phyloP scores from a whole-genome alignment of 257 asterid species.

The Cynanchum wilfordii region DNA sequence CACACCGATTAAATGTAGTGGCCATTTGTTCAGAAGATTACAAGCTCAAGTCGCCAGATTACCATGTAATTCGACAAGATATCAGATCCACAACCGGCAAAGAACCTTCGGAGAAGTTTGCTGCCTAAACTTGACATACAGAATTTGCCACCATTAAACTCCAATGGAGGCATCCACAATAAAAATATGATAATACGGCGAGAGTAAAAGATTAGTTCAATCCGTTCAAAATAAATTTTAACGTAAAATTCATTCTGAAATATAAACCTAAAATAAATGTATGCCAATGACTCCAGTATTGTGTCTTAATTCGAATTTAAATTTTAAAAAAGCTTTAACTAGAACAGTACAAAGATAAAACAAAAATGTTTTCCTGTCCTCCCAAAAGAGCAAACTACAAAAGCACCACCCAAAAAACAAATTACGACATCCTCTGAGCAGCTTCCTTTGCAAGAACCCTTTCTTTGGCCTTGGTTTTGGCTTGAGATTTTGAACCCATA shows the following conservation, averaged over 20 bases:
- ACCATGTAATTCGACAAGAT: too few species aligned
- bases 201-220: too few species aligned
- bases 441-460: constrained; percentile 32
- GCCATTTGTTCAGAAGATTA: too few species aligned
- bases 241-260: not conserved
- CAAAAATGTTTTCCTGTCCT: not conserved
- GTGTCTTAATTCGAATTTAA: not conserved
- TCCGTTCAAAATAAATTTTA: not conserved
- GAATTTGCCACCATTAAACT: too few species aligned
- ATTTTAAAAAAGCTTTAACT: not conserved
- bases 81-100: too few species aligned
- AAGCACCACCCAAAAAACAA: not conserved
- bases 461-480: constrained; percentile 44
- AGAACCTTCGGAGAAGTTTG: too few species aligned
- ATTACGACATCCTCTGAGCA: constrained; percentile 6
- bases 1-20: too few species aligned
- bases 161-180: not conserved
- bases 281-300: not conserved
- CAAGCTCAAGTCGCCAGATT: too few species aligned
- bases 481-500: constrained; percentile 48
- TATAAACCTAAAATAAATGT: not conserved
- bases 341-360: not conserved
- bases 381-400: not conserved
- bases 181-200: too few species aligned
- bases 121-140: not conserved